These are phyloP conservation scores for Phytophthora agathidicida DNA, from an alignment of 352 stramenopile species.

Conservation along the genomic window DNA sequence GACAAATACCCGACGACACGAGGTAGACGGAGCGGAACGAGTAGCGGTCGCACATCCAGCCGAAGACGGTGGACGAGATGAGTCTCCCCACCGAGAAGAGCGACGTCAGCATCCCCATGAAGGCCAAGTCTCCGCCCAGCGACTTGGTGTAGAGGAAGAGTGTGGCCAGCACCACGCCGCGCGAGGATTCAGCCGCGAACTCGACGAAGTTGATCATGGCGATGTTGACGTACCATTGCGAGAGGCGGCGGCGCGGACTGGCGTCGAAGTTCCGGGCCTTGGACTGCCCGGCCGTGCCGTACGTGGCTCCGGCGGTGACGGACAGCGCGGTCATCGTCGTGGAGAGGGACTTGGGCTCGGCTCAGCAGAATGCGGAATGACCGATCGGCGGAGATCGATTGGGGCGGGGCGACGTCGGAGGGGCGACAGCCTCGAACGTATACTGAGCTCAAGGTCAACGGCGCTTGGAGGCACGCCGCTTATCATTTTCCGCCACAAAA, in stretches of 20 bases:
- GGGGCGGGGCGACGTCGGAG: slow-evolving; percentile 12
- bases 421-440: slow-evolving; percentile 11
- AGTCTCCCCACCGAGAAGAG: slow-evolving; percentile 75
- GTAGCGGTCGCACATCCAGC: slow-evolving; percentile 83
- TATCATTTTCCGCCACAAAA: slow-evolving; percentile 19
- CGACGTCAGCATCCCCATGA: slow-evolving; percentile 80
- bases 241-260: slow-evolving; percentile 45
- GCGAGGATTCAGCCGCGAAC: slow-evolving; percentile 76
- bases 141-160: slow-evolving; percentile 85
- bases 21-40: slow-evolving; percentile 81
- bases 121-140: slow-evolving; percentile 67
- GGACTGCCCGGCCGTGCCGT: slow-evolving; percentile 36
- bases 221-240: slow-evolving; percentile 74
- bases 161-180: slow-evolving; percentile 73
- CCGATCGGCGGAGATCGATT: slow-evolving; percentile 7
- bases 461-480: background rate
- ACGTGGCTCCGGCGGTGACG: slow-evolving; percentile 29
- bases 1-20: slow-evolving; percentile 66
- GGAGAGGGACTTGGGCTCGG: slow-evolving; percentile 1
- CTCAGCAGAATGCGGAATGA: slow-evolving; percentile 26
- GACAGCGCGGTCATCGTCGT: slow-evolving; percentile 29
- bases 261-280: slow-evolving; percentile 36
- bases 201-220: slow-evolving; percentile 83
- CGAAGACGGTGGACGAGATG: slow-evolving; percentile 79
- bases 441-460: slow-evolving; percentile 16